Base-by-base conservation (phyloP, 2,329 filamentous ascomycete genomes). In the Colletotrichum euphorbiae region DNA sequence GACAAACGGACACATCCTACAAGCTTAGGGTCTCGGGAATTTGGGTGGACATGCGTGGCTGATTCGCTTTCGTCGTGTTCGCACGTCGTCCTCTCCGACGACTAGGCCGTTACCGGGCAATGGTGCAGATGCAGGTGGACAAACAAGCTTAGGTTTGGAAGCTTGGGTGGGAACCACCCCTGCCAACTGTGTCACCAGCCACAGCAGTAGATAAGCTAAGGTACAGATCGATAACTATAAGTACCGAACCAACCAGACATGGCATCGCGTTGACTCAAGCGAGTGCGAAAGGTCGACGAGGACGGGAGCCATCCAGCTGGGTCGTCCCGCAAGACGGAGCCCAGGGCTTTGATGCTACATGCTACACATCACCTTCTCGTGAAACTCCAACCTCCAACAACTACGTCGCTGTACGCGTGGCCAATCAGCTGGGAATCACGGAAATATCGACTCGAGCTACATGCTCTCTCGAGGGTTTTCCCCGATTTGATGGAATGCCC, bases 251-350 rank as follows among this genome's bases (percentile, higher is more conserved):
- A 24, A 24, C 24, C 24, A 24, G 24, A 24, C 5, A 24, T 24
- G 24, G 24, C 24, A 24, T 24, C 24, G 24, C 24, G 24, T 24
- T 24, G 19, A 13, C 6, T 24, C 52, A 64, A 51, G 54, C 62
- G 62, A 64, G 55, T 64, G 57, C 63, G 57, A 48, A 7, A 24
- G 24, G 24, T 24, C 21, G 19, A 57, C 24, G 63, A 17, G 5
- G n/a, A n/a, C n/a, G n/a, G n/a, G n/a, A n/a, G 15, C 8, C 48
- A 19, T 11, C 46, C 36, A 31, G 13, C 21, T 48, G 57, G 57
- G 21, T 40, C 36, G 7, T 61, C 4, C 24, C 24, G 24, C 24
- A 24, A 4, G 24, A 24, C 3, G 4, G 24, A 24, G 24, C 24
- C 4, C 24, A 24, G 24, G 24, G 24, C 4, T 24, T 24, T 5